phyloP scores from a whole-genome alignment of 2,329 filamentous ascomycete genomes.

The Dothidotthia symphoricarpi region DNA sequence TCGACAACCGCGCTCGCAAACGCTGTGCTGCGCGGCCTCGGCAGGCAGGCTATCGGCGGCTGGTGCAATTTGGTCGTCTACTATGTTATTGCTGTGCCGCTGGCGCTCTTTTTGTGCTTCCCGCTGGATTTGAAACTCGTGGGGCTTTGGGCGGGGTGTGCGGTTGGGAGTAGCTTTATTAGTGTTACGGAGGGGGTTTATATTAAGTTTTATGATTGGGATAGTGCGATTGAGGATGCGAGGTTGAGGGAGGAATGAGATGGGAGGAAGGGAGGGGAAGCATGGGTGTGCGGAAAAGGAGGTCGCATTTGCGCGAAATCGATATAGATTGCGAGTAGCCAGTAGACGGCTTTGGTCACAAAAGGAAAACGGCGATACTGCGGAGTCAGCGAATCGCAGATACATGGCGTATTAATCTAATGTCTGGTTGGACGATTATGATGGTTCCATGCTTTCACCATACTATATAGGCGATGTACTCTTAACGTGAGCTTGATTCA shows the following conservation, averaged over 20 bases:
- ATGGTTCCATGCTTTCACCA: no score
- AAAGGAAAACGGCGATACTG: no score
- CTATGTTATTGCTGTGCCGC: slow-evolving; percentile 40
- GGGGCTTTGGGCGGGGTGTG: slow-evolving; percentile 41
- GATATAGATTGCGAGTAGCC: no score
- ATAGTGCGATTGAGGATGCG: slow-evolving; percentile 33
- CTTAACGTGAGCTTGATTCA: no score
- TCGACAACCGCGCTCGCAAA: slow-evolving; percentile 40
- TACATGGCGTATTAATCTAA: no score
- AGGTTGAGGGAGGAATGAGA: slow-evolving; percentile 27
- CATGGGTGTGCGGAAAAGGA: no score
- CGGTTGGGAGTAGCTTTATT: slow-evolving; percentile 35
- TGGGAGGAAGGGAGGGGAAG: no score
- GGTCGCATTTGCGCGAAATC: no score
- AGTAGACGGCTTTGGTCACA: no score
- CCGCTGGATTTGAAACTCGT: slow-evolving; percentile 35
- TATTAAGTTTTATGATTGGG: slow-evolving; percentile 33
- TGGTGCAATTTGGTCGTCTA: slow-evolving; percentile 42
- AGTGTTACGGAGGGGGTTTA: slow-evolving; percentile 36
- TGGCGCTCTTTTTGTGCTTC: slow-evolving; percentile 40
- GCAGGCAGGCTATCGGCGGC: slow-evolving; percentile 42
- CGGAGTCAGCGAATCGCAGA: no score
- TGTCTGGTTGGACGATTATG: no score
- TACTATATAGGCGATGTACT: no score
- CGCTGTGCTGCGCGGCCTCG: slow-evolving; percentile 39